These are phyloP conservation scores for Xylaria venustula DNA, from an alignment of 495 filamentous ascomycete genomes.

Conservation along the genomic window DNA sequence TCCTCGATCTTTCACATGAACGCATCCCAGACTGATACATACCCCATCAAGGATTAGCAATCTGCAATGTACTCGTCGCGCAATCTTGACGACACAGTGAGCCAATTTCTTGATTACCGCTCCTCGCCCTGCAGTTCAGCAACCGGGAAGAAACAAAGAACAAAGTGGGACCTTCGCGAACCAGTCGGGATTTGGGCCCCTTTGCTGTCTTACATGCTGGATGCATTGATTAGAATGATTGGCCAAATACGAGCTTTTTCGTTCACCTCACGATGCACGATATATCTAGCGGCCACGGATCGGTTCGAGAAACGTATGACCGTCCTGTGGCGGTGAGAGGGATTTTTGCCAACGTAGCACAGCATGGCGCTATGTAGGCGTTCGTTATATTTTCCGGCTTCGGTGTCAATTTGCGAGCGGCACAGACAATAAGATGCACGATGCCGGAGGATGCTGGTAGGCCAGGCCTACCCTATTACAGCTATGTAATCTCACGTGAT, in stretches of 20 bases:
- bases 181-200: neutral
- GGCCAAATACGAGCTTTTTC: neutral
- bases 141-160: neutral
- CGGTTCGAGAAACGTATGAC: neutral
- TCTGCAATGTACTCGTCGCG: neutral
- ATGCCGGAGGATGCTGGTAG: neutral
- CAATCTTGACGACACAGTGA: neutral
- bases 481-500: neutral
- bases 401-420: neutral
- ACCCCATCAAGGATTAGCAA: neutral
- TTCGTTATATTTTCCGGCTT: neutral
- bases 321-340: neutral
- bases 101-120: neutral
- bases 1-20: neutral
- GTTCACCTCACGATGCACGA: neutral
- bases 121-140: neutral
- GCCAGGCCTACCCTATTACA: neutral
- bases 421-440: neutral
- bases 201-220: conserved; percentile 7
- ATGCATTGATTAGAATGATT: neutral
- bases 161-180: neutral
- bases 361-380: neutral
- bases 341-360: neutral
- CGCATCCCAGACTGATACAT: neutral
- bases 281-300: neutral